Conservation (phyloP, 805 yeast species). For the Starmerella asiatica region DNA sequence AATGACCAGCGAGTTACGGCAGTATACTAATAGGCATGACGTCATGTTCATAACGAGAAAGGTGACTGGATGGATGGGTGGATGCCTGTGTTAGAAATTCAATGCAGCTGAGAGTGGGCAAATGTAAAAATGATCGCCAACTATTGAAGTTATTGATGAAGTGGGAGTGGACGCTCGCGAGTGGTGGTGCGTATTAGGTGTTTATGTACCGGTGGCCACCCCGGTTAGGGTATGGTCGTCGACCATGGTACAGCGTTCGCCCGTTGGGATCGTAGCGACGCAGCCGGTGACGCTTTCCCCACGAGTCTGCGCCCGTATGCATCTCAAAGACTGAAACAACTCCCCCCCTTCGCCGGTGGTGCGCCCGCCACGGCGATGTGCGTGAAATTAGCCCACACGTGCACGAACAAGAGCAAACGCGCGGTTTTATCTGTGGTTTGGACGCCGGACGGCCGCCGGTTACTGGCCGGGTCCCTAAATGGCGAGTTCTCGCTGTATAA, state of each 20-base stretch:
- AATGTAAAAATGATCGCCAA: too few species aligned
- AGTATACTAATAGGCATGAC: too few species aligned
- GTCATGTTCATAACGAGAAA: too few species aligned
- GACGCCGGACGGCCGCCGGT: conserved; percentile 93
- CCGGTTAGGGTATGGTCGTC: not conserved
- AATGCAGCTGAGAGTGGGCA: too few species aligned
- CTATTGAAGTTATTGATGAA: too few species aligned
- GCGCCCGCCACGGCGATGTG: conserved; percentile 49
- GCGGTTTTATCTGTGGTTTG: conserved; percentile 80
- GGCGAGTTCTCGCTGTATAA: conserved; percentile 98
- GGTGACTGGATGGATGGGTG: too few species aligned
- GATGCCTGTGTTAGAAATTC: too few species aligned
- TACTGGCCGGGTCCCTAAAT: conserved; percentile 76
- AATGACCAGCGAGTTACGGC: too few species aligned
- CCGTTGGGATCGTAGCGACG: conserved; percentile 39
- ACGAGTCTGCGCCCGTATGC: conserved; percentile 46
- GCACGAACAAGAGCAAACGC: conserved; percentile 83
- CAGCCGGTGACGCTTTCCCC: conserved; percentile 24
- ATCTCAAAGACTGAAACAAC: conserved; percentile 37
- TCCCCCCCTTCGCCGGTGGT: conserved; percentile 52
- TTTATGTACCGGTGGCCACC: not conserved
- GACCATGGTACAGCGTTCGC: conserved; percentile 51
- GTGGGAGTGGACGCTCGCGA: too few species aligned
- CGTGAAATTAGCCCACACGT: conserved; percentile 76
- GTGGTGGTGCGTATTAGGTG: too few species aligned